Base-by-base conservation (phyloP, 345 rosid genomes). In the Hevea brasiliensis region DNA sequence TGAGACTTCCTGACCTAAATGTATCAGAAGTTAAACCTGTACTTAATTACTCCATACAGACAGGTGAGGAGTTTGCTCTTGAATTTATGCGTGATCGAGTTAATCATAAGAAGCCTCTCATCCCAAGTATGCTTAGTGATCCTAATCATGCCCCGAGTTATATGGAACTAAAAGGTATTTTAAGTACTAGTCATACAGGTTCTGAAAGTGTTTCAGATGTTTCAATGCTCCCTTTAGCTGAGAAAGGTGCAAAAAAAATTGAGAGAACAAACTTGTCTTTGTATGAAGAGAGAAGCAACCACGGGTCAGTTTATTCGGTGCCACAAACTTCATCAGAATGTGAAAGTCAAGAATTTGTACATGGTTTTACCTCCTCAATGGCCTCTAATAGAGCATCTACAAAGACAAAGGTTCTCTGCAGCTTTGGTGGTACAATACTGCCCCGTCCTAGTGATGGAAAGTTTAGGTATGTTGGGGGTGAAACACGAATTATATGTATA, bases 401-500 rank as follows among this genome's bases (percentile, higher is more conserved):
- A 53, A 90, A 79, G 80, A 79, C 89, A 84, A 94, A 90, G 85
- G 81, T 89, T 65, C 92, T 92, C 23, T 94, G 97, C 84, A 94
- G 98, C 81, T 92, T 88, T 74, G 90, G 96, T 51, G 98, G 98
- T 56, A 92, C 83, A 77, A 83, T 94, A 75, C 79, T 94, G 6
- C 96, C 94, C 65, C 87, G 98, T 54, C 98, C 98, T 29, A 86
- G 96, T 72, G 98, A 94, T 84, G 87, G 94, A 71, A 90, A 85
- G 84, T 94, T 92, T 27, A 83, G 98, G 72, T 92, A 94, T 74
- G 97, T 92, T 79, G 98, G 98, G 73, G 97, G 98, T 42, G 88
- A 88, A 41, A 93, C 97, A 10, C 93, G 82, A 44, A 86, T 93
- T 29, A 77, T 93, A 55, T 76, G 91, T 62, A 71, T 93, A 40